Evolutionary conservation across 225 moss, liverwort and hornwort genomes (phyloP), one percentile per base, ranked within the genome.

Genomic region (Takakia lepidozioides): DNA sequence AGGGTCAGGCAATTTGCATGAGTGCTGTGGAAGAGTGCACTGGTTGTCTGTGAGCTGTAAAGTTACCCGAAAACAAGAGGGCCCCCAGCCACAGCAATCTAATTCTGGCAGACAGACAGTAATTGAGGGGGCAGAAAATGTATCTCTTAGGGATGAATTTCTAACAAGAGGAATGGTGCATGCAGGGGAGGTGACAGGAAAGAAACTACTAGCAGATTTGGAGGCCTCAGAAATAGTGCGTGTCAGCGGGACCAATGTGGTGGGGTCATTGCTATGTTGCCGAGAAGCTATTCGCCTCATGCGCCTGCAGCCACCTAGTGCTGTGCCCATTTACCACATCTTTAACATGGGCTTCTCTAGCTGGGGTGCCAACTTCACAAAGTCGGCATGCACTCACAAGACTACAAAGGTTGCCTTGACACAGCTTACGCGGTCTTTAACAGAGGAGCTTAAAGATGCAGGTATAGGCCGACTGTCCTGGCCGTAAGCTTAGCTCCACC

Each of bases 281-380:
- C 69, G 86, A 68, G 89, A 89, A 67, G 93, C 93, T 61, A 80
- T 95, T 29, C 74, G 89, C 35, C 3, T 73, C 34, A 95, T 95
- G 93, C 75, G 93, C 43, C 49, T 54, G 16, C 93, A 93, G 56
- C 51, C 70, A 20, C 20, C 59, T 18, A 84, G 69, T 46, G 30
- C 60, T 18, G 39, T 61, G 26, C 74, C 89, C 19, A 43, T 58
- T 27, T 95, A 89, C 62, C 93, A 95, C 57, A 87, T 95, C 54
- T 95, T 86, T 63, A 95, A 95, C 74, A 95, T 95, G 93, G 93
- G 93, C 25, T 95, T 95, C 39, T 80, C 89, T 8, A 71, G 61
- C 25, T 95, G 89, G 93, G 93, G 93, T 20, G 86, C 89, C 30
- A 77, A 66, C 25, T 95, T 95, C 69, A 95, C 93, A 19, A 90